These are phyloP conservation scores for Eucalyptus pauciflora DNA, from an alignment of 345 rosid species.

Conservation along the genomic window DNA sequence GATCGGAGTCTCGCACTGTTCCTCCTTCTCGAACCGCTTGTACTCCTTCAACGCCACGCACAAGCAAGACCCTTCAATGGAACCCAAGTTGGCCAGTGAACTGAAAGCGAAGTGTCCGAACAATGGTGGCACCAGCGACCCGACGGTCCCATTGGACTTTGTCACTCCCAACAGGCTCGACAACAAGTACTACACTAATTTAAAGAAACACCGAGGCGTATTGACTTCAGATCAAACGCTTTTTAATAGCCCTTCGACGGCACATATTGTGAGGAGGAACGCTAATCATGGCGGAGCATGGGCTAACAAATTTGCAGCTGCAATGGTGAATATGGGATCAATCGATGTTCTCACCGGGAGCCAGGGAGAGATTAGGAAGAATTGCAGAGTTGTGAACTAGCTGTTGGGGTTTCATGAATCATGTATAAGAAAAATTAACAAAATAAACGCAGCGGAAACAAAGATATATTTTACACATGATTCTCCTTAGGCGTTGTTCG, in stretches of 20 bases:
- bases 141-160: not conserved
- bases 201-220: not conserved
- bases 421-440: too few relatives aligned
- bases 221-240: not conserved
- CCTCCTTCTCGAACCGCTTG: not conserved
- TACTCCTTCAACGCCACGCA: not conserved
- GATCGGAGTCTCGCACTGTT: constrained; percentile 7
- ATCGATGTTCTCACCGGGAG: constrained; percentile 8
- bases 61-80: not conserved
- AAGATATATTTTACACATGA: too few relatives aligned
- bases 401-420: too few relatives aligned
- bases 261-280: not conserved
- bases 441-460: too few relatives aligned
- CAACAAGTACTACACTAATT: not conserved
- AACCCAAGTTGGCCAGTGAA: not conserved
- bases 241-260: not conserved
- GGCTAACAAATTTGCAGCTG: constrained; percentile 1
- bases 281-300: not conserved
- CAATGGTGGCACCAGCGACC: not conserved
- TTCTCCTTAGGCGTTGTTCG: too few relatives aligned
- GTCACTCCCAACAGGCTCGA: not conserved
- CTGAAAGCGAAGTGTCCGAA: not conserved
- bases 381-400: not conserved
- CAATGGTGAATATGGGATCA: constrained; percentile 13
- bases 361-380: constrained; percentile 2